Evolutionary conservation across 2,329 filamentous ascomycete genomes (phyloP), one percentile per base, ranked within the genome.

Genomic region (Microsporum ferrugineum): DNA sequence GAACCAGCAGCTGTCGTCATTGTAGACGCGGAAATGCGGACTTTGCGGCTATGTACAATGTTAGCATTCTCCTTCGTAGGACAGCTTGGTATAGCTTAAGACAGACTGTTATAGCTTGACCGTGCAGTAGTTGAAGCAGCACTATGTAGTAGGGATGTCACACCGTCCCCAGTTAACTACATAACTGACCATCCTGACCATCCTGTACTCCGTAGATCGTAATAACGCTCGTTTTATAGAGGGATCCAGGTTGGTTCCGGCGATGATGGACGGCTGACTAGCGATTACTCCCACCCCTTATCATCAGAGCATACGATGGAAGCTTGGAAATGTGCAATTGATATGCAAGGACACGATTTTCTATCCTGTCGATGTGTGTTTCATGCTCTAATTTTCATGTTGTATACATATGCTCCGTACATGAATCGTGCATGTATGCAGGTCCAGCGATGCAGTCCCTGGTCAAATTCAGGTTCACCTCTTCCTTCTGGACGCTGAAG

Each of bases 401-500:
- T 55, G 51, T 55, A 55, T 55, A 55, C 51, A 55, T 36, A 55
- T n/a, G 10, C 39, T n/a, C 39, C n/a, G n/a, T n/a, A n/a, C 39
- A 43, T 43, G 17, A 33, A 55, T 36, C 51, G 51, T 55, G 51
- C 51, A 55, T 36, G 31, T 12, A 36, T 55, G 31, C 51, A 36
- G 31, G 31, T 29, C 23, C 23, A 5, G 1, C 27, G 31, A 55
- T 36, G 31, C 51, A 12, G 33, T 31, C 45, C 27, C 51, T 55
- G 51, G n/a, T 23, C 51, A 55, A 34, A 34, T 34, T 36, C 51
- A 34, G 14, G 6, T 4, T 55, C 23, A 7, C 31, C n/a, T 23
- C 17, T 23, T 23, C 17, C 17, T 23, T 23, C 17, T 23, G 17
- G 17, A 23, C 17, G 1, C 17, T 23, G 17, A 23, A 23, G 17